These are phyloP conservation scores for Emergomyces pasteurianus DNA, from an alignment of 2,329 filamentous ascomycete genomes.

Conservation along the genomic window DNA sequence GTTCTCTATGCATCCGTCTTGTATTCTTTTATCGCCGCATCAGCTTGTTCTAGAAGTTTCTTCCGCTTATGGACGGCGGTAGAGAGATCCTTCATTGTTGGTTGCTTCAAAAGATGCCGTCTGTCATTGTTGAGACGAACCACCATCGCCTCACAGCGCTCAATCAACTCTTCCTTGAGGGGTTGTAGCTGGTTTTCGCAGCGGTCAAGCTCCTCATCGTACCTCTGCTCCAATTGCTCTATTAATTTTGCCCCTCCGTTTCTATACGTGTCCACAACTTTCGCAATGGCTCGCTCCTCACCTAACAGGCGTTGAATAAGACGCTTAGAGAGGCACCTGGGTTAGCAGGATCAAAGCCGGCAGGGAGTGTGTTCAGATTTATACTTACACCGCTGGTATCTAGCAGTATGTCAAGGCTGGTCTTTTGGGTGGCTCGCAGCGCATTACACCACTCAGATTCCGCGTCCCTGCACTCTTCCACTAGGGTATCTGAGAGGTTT, in stretches of 20 bases:
- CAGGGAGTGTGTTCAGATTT: neutral
- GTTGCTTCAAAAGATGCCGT: constrained; percentile 2
- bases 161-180: constrained; percentile 18
- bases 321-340: constrained; percentile 16
- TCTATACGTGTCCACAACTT: constrained; percentile 34
- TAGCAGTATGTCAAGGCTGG: constrained; percentile 16
- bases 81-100: constrained; percentile 1
- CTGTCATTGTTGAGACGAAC: constrained; percentile 18
- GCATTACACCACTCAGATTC: constrained; percentile 1
- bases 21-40: constrained; percentile 3
- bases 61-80: constrained; percentile 2
- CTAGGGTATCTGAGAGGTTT: neutral
- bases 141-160: constrained; percentile 21
- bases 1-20: neutral
- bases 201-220: constrained; percentile 26
- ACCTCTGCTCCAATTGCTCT: constrained; percentile 29
- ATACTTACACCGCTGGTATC: constrained; percentile 20
- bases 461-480: constrained; percentile 1
- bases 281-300: constrained; percentile 33
- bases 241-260: constrained; percentile 34
- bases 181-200: constrained; percentile 19
- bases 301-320: constrained; percentile 36
- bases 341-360: neutral
- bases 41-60: neutral
- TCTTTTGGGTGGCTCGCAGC: constrained; percentile 5